Conservation (phyloP, 1,284 basidiomycete genomes). For the Moesziomyces parantarcticus region DNA sequence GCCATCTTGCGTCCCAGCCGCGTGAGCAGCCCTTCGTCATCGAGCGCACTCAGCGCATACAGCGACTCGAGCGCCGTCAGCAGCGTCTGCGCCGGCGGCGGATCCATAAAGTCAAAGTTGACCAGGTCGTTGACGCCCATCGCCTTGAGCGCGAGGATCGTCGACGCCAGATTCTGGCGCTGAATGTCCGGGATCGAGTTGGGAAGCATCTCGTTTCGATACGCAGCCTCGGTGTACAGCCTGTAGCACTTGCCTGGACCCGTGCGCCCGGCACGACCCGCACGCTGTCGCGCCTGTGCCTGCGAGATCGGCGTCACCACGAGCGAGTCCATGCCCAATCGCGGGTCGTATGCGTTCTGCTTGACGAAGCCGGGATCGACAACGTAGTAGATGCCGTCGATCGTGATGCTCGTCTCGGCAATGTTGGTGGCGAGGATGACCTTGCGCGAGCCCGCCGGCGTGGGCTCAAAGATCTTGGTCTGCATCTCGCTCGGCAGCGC, state of each 20-base stretch:
- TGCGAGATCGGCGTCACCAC: conserved; percentile 99
- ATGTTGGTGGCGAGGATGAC: conserved; percentile 99
- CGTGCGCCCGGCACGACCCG: conserved; percentile 95
- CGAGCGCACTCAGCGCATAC: conserved; percentile 93
- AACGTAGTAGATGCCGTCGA: conserved; percentile 98
- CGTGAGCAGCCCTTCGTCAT: conserved; percentile 95
- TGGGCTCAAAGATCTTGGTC: conserved; percentile 95
- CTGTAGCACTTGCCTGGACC: conserved; percentile 99
- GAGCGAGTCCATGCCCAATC: conserved; percentile 97
- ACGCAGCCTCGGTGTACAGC: conserved; percentile 96
- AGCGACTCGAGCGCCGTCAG: conserved; percentile 91
- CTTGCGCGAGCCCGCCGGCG: conserved; percentile 94
- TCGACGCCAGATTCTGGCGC: conserved; percentile 89
- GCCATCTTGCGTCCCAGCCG: conserved; percentile 97
- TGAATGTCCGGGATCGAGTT: conserved; percentile 98
- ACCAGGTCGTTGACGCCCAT: conserved; percentile 99
- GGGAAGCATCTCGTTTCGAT: conserved; percentile 98
- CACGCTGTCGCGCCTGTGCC: conserved; percentile 93
- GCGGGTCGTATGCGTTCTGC: conserved; percentile 97
- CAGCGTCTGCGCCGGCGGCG: conserved; percentile 95
- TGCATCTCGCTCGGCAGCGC: conserved; percentile 97
- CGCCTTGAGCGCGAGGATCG: conserved; percentile 94
- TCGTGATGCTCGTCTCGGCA: conserved; percentile 97
- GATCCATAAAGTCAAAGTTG: conserved; percentile 99
- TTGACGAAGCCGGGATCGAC: conserved; percentile 98